Conservation (phyloP, 2,329 filamentous ascomycete species). For the Claviceps sp. region DNA sequence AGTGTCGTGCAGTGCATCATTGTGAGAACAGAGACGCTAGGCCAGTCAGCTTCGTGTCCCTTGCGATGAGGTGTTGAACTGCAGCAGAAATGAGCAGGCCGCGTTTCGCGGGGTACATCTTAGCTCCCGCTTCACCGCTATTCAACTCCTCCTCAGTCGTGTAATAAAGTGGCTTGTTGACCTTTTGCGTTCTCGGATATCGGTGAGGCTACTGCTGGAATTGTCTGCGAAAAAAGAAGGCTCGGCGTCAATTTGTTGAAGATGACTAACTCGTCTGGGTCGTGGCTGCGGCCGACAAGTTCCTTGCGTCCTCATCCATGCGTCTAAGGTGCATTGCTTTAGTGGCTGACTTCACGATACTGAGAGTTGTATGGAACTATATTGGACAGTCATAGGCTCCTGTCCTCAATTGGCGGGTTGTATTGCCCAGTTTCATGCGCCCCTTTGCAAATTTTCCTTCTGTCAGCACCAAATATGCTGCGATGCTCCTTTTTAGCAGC, state of each 20-base stretch:
- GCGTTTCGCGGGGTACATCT: background rate
- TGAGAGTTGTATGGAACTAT: background rate
- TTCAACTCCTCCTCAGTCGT: background rate
- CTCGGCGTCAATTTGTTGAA: background rate
- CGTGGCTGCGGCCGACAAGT: background rate
- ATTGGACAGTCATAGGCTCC: background rate
- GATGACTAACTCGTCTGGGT: background rate
- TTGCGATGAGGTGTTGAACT: background rate
- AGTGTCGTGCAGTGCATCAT: too few species aligned
- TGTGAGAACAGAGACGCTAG: too few species aligned
- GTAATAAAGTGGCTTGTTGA: background rate
- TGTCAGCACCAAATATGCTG: background rate
- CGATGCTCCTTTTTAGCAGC: background rate
- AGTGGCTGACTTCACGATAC: background rate
- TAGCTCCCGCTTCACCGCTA: background rate
- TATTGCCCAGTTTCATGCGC: background rate
- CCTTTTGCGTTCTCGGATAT: background rate
- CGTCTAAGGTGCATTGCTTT: background rate
- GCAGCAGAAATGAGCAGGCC: background rate
- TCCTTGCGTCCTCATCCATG: background rate
- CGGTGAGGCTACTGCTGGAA: background rate
- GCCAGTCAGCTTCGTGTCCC: too few species aligned
- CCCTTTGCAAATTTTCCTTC: background rate
- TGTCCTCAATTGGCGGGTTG: background rate
- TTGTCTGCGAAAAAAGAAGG: background rate